Percentiles rank a stretch among this genome's conserved stretches.
Conservation (phyloP, 768 basidiomycete genomes). For the Suillus clintonianus region DNA sequence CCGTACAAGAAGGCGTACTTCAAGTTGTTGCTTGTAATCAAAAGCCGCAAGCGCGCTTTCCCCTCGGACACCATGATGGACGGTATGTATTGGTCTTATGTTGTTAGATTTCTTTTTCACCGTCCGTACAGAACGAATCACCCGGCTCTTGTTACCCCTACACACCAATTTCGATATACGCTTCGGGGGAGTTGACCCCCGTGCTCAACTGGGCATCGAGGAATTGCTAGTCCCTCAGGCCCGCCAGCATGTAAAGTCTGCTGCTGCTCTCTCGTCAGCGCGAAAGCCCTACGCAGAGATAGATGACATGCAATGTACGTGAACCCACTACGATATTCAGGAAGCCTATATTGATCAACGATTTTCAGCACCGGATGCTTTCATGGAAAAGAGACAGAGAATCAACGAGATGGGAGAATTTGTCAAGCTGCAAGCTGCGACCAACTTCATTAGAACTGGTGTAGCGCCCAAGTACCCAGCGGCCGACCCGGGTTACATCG, state of each 20-base stretch:
- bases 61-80: constrained; percentile 17
- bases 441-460: too few relatives aligned
- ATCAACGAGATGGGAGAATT: neutral
- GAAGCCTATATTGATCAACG: neutral
- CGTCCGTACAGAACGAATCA: constrained; percentile 28
- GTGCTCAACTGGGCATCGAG: constrained; percentile 25
- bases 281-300: neutral
- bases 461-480: too few relatives aligned
- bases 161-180: constrained; percentile 29
- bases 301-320: neutral
- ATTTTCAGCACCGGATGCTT: neutral
- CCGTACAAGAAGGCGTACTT: constrained; percentile 52
- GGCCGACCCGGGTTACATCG: too few relatives aligned
- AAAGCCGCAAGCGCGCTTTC: constrained; percentile 33
- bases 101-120: constrained; percentile 1
- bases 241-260: neutral
- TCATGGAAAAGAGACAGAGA: neutral
- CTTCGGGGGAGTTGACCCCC: constrained; percentile 27
- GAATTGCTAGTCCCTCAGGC: neutral
- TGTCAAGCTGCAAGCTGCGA: neutral
- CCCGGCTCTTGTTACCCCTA: constrained; percentile 33
- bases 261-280: neutral
- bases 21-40: constrained; percentile 44
- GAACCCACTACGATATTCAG: neutral
- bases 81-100: constrained; percentile 17